Evolutionary conservation across 2,329 filamentous ascomycete species (phyloP).

Genomic region (Helicocarpus griseus): DNA sequence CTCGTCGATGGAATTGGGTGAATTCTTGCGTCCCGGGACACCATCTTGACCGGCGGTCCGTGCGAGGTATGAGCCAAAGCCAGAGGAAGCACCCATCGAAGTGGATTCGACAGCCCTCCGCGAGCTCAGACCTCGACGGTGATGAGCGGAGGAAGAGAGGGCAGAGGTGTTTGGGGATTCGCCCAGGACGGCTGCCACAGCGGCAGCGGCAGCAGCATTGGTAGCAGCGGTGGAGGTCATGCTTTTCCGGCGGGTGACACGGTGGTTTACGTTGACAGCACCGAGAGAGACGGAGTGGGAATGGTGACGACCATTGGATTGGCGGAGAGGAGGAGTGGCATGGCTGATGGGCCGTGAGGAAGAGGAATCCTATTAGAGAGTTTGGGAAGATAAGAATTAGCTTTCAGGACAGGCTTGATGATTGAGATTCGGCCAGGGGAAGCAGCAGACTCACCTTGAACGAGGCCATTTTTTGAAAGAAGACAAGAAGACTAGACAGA

Average conservation of each 20-base stretch:
- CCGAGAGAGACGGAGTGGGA: conserved; percentile 71
- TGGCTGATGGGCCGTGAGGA: conserved; percentile 44
- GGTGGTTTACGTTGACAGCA: conserved; percentile 69
- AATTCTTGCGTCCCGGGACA: conserved; percentile 30
- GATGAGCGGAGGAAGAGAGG: conserved; percentile 36
- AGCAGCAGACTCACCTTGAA: conserved; percentile 4
- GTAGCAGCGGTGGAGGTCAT: conserved; percentile 65
- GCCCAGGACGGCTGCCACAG: conserved; percentile 56
- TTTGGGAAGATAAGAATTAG: no score
- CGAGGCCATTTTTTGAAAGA: conserved; percentile 5
- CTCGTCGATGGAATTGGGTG: conserved; percentile 24
- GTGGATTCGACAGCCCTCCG: conserved; percentile 50
- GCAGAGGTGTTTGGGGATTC: conserved; percentile 51
- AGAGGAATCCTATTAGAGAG: background rate
- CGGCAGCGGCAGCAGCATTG: conserved; percentile 56
- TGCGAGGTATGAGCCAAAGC: conserved; percentile 34
- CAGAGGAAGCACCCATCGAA: conserved; percentile 33
- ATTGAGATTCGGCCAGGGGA: no score
- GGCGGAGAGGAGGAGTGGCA: conserved; percentile 51
- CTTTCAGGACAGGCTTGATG: background rate
- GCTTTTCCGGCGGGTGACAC: conserved; percentile 88
- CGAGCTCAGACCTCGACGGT: conserved; percentile 43
- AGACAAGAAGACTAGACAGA: background rate
- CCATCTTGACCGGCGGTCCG: conserved; percentile 20
- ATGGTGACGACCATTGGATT: conserved; percentile 63